These are phyloP conservation scores for Xylaria curta DNA, from an alignment of 495 filamentous ascomycete genomes.

Conservation along the genomic window DNA sequence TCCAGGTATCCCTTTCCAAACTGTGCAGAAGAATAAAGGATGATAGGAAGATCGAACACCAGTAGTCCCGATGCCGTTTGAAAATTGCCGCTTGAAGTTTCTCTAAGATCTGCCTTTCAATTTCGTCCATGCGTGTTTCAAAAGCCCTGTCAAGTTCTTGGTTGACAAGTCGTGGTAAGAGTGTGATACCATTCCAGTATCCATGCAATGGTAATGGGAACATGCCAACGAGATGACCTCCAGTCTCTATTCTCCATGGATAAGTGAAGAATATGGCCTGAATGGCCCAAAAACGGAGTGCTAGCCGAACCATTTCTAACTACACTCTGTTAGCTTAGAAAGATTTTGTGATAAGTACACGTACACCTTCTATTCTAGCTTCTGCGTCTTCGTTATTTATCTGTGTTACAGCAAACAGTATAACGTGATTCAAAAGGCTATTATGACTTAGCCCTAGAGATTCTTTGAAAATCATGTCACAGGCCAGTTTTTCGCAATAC, in stretches of 20 bases:
- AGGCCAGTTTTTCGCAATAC: slow-evolving; percentile 12
- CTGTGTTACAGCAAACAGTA: slow-evolving; percentile 18
- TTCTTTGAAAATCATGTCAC: slow-evolving; percentile 16
- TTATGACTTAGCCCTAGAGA: neutral
- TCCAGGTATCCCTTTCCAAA: slow-evolving; percentile 22
- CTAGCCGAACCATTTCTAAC: slow-evolving; percentile 9
- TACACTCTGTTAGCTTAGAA: neutral
- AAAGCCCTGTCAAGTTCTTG: slow-evolving; percentile 23
- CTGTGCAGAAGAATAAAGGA: slow-evolving; percentile 14
- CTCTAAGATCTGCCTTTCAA: slow-evolving; percentile 14
- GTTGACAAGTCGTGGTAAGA: slow-evolving; percentile 17
- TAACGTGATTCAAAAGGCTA: slow-evolving; percentile 9
- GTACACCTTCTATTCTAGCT: slow-evolving; percentile 19
- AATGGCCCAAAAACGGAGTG: slow-evolving; percentile 20
- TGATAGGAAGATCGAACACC: slow-evolving; percentile 20
- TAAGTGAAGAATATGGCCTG: slow-evolving; percentile 21
- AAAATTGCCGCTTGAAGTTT: slow-evolving; percentile 18
- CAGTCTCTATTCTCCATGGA: slow-evolving; percentile 19
- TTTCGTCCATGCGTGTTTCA: slow-evolving; percentile 21
- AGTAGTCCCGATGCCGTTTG: slow-evolving; percentile 10
- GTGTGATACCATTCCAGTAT: slow-evolving; percentile 21
- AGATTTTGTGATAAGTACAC: neutral
- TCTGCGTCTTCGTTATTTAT: neutral
- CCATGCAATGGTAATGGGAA: slow-evolving; percentile 13
- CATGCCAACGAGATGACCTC: slow-evolving; percentile 19